Base-by-base conservation (phyloP, 2,329 filamentous ascomycete species). In the Phialemoniopsis sp. region DNA sequence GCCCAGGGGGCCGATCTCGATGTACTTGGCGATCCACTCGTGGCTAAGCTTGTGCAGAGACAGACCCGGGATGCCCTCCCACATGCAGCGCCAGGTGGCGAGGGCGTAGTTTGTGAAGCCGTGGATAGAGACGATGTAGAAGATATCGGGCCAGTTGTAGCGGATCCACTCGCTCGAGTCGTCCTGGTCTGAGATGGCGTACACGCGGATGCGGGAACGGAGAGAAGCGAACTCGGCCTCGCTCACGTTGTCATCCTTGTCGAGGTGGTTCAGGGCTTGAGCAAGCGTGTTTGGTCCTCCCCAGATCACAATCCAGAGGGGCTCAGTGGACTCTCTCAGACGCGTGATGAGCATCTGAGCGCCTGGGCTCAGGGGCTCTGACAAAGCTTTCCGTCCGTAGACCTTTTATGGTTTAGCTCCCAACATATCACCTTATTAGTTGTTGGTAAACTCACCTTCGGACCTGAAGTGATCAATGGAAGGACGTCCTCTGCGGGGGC, bases 181-280 rank as follows among this genome's bases (percentile, higher is more conserved):
- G 37, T 76, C 72, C 46, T 75, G 72, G 42, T 76, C 72, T n/a
- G 69, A 73, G 37, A 75, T 72, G 19, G 71, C 57, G 46, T 72
- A 70, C 8, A 70, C 59, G 17, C 67, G 58, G 3, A 72, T 45
- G 38, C 64, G 66, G 3, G 49, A 47, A 3, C 58, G 49, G 13
- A 73, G 59, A 0, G 37, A 40, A 0, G 53, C 51, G 2, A 63
- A 54, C 1, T 69, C 62, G 1, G 45, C 32, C 13, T 49, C 42
- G 47, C 43, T 48, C n/a, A 51, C 48, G 2, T 58, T 48, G 3
- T 67, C 59, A 1, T 45, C 45, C 3, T 54, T 52, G 13, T 50
- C 43, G 33, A 67, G 58, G 9, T 65, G 55, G 17, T 62, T 51
- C 13, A 76, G 56, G 2, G 64, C 68, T 41, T 71, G 60, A 4